phyloP scores from a whole-genome alignment of 495 filamentous ascomycete genomes.

The Penicillium angulare region DNA sequence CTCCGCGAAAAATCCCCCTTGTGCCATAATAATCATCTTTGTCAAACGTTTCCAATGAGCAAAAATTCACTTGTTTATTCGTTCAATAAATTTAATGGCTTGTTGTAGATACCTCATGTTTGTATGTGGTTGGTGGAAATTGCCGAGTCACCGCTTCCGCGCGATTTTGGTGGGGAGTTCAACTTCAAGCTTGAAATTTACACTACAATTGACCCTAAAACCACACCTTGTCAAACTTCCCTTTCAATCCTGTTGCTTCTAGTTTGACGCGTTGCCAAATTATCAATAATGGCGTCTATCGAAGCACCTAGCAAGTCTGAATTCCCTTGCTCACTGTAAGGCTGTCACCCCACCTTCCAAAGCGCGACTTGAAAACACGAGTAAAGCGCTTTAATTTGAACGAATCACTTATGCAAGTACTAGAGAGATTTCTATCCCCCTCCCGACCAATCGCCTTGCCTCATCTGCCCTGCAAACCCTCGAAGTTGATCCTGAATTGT shows the following conservation, averaged over 20 bases:
- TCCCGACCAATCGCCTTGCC: conserved; percentile 80
- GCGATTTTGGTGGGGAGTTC: no score
- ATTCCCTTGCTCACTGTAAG: conserved; percentile 74
- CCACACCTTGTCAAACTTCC: neutral
- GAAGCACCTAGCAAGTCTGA: conserved; percentile 36
- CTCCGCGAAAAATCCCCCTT: neutral
- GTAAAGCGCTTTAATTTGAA: neutral
- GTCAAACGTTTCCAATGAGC: no score
- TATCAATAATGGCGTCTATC: conserved; percentile 15
- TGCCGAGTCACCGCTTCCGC: neutral
- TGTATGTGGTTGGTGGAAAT: no score
- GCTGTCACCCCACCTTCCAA: conserved; percentile 5
- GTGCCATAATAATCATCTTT: neutral
- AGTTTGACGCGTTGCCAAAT: no score
- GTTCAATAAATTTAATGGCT: no score
- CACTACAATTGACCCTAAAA: neutral
- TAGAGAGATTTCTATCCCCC: conserved; percentile 78
- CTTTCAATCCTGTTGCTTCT: neutral
- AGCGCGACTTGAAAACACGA: neutral
- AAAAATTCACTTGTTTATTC: no score
- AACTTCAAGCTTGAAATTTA: neutral
- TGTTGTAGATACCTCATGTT: no score
- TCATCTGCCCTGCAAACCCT: conserved; percentile 71
- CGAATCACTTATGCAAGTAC: neutral
- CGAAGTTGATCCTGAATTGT: conserved; percentile 85